Conservation (phyloP, 2,329 filamentous ascomycete species). For the Aureobasidium pullulans region DNA sequence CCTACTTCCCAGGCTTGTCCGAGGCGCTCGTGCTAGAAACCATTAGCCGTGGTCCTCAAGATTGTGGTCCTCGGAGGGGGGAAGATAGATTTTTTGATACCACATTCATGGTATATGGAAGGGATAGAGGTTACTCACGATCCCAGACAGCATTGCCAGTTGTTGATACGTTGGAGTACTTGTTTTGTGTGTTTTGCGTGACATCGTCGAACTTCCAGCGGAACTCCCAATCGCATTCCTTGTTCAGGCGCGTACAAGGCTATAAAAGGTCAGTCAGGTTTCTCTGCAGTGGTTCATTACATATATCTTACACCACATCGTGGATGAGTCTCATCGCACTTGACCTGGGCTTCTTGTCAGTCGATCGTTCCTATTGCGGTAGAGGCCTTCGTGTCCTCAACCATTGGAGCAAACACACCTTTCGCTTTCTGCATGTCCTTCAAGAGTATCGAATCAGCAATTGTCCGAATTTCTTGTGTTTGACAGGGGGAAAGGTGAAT, state of each 20-base stretch:
- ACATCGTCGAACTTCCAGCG: constrained; percentile 37
- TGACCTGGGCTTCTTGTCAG: constrained; percentile 35
- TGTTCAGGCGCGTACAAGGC: constrained; percentile 50
- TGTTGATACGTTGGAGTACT: constrained; percentile 39
- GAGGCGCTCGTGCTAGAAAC: constrained; percentile 7
- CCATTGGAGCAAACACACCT: constrained; percentile 19
- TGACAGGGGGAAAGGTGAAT: constrained; percentile 16
- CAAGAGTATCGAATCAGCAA: constrained; percentile 4
- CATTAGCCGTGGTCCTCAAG: not conserved
- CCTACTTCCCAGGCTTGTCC: not conserved
- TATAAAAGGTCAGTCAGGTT: not conserved
- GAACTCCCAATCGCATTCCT: constrained; percentile 51
- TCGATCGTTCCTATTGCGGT: not conserved
- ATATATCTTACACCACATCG: constrained; percentile 42
- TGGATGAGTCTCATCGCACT: constrained; percentile 51
- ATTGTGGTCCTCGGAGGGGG: not conserved
- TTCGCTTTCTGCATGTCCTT: constrained; percentile 30
- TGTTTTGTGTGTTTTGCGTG: constrained; percentile 25
- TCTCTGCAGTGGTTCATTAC: not conserved
- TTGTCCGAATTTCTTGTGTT: not conserved
- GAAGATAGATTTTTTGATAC: not conserved
- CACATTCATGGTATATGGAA: not conserved
- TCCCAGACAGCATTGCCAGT: constrained; percentile 50
- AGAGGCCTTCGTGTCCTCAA: constrained; percentile 1
- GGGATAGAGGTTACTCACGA: constrained; percentile 33